These are phyloP conservation scores for Metschnikowia koreensis DNA, from an alignment of 805 yeast species.

Conservation along the genomic window DNA sequence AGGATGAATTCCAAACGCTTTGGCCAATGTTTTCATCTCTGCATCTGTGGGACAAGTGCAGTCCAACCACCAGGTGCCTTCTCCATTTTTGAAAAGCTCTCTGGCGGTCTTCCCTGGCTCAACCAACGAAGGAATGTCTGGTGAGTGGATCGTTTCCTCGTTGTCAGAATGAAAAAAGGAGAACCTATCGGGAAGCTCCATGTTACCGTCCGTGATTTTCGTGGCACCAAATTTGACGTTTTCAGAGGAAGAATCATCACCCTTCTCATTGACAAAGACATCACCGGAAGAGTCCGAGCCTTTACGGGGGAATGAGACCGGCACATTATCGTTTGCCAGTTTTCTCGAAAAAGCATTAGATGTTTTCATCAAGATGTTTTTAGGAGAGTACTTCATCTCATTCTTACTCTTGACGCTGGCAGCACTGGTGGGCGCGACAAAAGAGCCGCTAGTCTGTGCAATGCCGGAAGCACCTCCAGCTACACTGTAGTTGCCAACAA, in stretches of 20 bases:
- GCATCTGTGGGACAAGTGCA: conserved; percentile 91
- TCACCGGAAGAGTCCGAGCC: conserved; percentile 26
- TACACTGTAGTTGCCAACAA: conserved; percentile 9
- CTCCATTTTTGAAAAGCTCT: conserved; percentile 66
- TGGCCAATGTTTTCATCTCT: conserved; percentile 88
- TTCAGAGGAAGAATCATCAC: conserved; percentile 26
- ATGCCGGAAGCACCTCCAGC: background rate
- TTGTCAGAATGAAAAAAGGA: conserved; percentile 77
- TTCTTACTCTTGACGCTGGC: conserved; percentile 34
- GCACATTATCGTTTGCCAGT: background rate
- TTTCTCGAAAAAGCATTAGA: conserved; percentile 1
- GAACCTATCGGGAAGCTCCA: conserved; percentile 67
- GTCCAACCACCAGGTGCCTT: conserved; percentile 94
- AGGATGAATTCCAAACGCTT: conserved; percentile 96
- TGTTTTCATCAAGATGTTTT: conserved; percentile 26
- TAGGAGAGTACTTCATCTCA: conserved; percentile 64
- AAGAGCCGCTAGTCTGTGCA: background rate
- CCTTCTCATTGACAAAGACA: conserved; percentile 19
- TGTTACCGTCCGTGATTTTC: conserved; percentile 27
- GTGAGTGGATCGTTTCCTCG: conserved; percentile 86
- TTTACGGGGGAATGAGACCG: background rate
- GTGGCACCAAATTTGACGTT: conserved; percentile 43
- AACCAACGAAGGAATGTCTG: conserved; percentile 77
- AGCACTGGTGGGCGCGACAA: background rate
- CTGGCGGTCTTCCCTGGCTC: conserved; percentile 62